phyloP scores from a whole-genome alignment of 352 stramenopile genomes.

The Pythium volutum region DNA sequence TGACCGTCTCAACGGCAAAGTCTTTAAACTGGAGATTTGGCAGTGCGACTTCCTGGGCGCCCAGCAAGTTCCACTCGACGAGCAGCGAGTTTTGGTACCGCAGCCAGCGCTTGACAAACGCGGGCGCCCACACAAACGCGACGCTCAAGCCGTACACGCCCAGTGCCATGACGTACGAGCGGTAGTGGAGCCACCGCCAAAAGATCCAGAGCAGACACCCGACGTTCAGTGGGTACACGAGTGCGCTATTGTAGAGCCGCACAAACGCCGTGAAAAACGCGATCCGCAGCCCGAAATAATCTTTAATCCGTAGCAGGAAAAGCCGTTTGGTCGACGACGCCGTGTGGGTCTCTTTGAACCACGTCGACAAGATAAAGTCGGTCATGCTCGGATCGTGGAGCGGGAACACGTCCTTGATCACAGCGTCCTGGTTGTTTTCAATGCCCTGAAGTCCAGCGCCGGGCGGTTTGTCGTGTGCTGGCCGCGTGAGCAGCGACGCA shows the following conservation, averaged over 20 bases:
- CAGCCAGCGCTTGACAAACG: constrained; percentile 56
- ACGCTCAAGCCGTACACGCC: constrained; percentile 49
- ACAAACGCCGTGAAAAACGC: constrained; percentile 62
- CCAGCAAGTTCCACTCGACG: constrained; percentile 60
- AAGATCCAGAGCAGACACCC: constrained; percentile 50
- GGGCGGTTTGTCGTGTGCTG: constrained; percentile 39
- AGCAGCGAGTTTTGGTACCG: constrained; percentile 65
- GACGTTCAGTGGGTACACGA: constrained; percentile 45
- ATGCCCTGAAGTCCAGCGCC: constrained; percentile 46
- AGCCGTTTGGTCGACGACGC: constrained; percentile 37
- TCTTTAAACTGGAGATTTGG: constrained; percentile 53
- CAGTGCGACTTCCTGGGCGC: constrained; percentile 44
- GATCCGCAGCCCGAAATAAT: constrained; percentile 60
- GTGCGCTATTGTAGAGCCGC: constrained; percentile 51
- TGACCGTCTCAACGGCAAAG: constrained; percentile 57
- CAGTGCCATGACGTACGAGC: constrained; percentile 46
- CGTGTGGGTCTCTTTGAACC: constrained; percentile 45
- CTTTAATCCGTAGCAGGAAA: constrained; percentile 54
- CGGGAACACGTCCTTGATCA: constrained; percentile 57
- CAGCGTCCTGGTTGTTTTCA: constrained; percentile 44
- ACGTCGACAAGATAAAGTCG: constrained; percentile 59
- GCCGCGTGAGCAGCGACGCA: constrained; percentile 50
- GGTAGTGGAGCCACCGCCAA: constrained; percentile 56
- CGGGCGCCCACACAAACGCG: constrained; percentile 51
- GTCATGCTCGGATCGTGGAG: constrained; percentile 60